Conservation (phyloP, 2,329 filamentous ascomycete genomes). For the Fonsecaea pedrosoi region DNA sequence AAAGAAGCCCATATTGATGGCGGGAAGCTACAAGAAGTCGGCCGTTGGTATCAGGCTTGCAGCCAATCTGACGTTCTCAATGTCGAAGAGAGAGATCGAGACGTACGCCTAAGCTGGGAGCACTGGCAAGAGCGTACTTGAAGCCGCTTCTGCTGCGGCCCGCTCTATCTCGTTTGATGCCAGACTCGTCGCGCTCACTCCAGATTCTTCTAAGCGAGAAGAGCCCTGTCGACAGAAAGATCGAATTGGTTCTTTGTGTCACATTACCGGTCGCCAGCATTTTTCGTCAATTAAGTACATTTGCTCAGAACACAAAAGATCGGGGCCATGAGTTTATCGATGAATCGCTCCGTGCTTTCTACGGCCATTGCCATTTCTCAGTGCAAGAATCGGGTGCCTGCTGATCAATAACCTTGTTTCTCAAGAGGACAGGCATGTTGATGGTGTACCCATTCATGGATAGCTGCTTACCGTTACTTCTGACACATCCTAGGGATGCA, state of each 20-base stretch:
- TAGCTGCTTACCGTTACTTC: not conserved
- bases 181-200: not conserved
- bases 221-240: not conserved
- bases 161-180: not conserved
- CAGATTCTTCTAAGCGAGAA: not conserved
- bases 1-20: not conserved
- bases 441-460: not conserved
- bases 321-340: not conserved
- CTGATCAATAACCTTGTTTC: not conserved
- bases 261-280: not conserved
- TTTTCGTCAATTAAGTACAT: not conserved
- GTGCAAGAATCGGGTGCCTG: not conserved
- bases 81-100: not conserved
- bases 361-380: not conserved
- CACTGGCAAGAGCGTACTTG: not conserved
- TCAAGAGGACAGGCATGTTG: not conserved
- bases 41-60: too few species aligned
- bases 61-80: not conserved
- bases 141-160: not conserved
- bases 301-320: not conserved
- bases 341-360: not conserved
- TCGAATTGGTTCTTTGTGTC: not conserved
- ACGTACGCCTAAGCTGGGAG: not conserved
- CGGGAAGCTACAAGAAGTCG: not conserved
- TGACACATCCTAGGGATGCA: not conserved